Conservation (phyloP, 2,329 filamentous ascomycete species). For the Fusarium nelsonii region DNA sequence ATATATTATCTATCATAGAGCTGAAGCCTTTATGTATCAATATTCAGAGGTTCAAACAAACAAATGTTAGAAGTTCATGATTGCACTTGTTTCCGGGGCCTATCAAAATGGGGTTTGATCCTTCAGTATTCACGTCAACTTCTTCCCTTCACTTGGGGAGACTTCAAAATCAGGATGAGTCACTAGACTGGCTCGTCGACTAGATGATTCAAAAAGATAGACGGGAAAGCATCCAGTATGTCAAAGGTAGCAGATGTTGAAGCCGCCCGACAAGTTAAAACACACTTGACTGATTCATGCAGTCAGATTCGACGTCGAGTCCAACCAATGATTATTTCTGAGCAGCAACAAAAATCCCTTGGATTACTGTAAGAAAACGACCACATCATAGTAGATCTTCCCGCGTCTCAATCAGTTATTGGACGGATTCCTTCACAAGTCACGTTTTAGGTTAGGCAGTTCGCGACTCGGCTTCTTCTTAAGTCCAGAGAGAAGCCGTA, state of each 20-base stretch:
- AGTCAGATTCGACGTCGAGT: background rate
- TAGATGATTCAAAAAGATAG: background rate
- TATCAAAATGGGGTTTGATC: background rate
- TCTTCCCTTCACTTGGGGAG: background rate
- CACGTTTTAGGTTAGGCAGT: conserved; percentile 19
- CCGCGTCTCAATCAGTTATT: conserved; percentile 3
- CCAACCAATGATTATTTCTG: background rate
- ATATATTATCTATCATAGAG: conserved; percentile 33
- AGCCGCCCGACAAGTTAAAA: background rate
- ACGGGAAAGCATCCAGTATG: background rate
- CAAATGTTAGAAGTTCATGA: background rate
- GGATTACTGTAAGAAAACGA: conserved; percentile 9
- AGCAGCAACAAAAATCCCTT: background rate
- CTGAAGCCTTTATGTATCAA: conserved; percentile 32
- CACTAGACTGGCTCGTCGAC: background rate
- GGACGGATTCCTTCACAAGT: conserved; percentile 8
- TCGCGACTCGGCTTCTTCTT: conserved; percentile 47
- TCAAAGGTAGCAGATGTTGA: background rate
- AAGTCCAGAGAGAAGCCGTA: conserved; percentile 34
- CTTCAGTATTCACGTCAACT: background rate
- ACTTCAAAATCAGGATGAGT: background rate
- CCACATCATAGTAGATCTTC: background rate
- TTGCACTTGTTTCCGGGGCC: background rate
- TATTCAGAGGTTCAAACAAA: conserved; percentile 7
- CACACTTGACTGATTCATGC: conserved; percentile 1